Percentiles rank a stretch among this genome's conserved stretches.
phyloP scores from a whole-genome alignment of 306 rosid genomes.

The Citrullus colocynthis region DNA sequence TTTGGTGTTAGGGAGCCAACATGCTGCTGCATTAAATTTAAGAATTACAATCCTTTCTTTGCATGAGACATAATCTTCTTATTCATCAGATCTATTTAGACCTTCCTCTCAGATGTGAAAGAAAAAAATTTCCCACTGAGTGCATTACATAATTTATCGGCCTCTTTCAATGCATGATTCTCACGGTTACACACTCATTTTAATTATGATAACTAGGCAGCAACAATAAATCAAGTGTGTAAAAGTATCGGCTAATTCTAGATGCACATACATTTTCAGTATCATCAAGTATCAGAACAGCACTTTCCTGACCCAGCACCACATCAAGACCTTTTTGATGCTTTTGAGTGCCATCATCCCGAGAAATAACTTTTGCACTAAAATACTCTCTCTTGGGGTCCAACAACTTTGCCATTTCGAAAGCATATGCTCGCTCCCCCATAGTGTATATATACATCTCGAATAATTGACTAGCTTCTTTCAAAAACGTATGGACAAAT shows the following conservation, averaged over 20 bases:
- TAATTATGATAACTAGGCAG: not conserved
- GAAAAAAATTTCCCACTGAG: not conserved
- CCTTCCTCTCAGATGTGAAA: not conserved
- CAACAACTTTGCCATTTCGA: constrained; percentile 80
- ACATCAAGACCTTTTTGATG: constrained; percentile 90
- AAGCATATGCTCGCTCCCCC: constrained; percentile 88
- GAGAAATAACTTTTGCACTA: constrained; percentile 58
- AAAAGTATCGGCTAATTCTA: not conserved
- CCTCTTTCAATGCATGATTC: not conserved
- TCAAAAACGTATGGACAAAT: constrained; percentile 54
- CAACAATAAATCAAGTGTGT: not conserved
- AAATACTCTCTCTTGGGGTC: constrained; percentile 79
- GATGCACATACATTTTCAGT: constrained; percentile 60
- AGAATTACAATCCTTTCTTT: not conserved
- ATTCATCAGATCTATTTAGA: not conserved
- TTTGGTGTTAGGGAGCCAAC: not conserved
- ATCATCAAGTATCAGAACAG: constrained; percentile 83
- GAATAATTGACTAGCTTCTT: constrained; percentile 62
- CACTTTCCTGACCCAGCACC: constrained; percentile 80
- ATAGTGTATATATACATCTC: constrained; percentile 88
- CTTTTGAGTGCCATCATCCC: constrained; percentile 82
- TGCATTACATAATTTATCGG: not conserved
- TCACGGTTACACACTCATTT: not conserved
- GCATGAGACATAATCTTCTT: not conserved
- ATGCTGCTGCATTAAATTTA: not conserved